Percentiles rank a stretch among this genome's conserved stretches.
These are phyloP conservation scores for Rhypophila decipiens DNA, from an alignment of 495 filamentous ascomycete genomes.

Conservation along the genomic window DNA sequence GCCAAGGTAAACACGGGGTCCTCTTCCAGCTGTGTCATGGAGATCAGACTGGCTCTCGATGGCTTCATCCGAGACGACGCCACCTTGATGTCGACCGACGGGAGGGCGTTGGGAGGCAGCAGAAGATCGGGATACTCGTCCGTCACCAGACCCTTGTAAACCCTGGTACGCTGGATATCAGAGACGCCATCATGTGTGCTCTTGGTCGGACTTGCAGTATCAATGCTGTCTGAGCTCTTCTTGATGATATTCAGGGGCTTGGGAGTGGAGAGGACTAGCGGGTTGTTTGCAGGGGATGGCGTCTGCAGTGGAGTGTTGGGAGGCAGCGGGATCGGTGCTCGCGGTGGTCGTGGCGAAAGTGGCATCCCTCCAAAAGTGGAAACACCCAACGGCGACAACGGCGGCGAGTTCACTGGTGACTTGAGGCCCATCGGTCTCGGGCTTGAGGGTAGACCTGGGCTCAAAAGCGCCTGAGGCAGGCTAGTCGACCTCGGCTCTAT, in stretches of 20 bases:
- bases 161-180: conserved; percentile 31
- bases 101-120: conserved; percentile 85
- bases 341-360: conserved; percentile 64
- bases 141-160: conserved; percentile 60
- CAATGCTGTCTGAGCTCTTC: conserved; percentile 23
- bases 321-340: conserved; percentile 59
- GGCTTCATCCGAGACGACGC: conserved; percentile 87
- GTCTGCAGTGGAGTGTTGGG: conserved; percentile 56
- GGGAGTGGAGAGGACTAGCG: conserved; percentile 28
- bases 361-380: conserved; percentile 52
- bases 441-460: conserved; percentile 82
- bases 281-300: conserved; percentile 36
- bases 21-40: conserved; percentile 63
- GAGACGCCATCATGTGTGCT: conserved; percentile 25
- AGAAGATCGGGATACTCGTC: conserved; percentile 80
- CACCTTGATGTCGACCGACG: conserved; percentile 75
- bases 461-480: conserved; percentile 57
- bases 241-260: conserved; percentile 35
- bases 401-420: conserved; percentile 66
- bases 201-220: conserved; percentile 24
- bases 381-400: conserved; percentile 55
- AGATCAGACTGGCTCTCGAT: conserved; percentile 76
- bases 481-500: conserved; percentile 30
- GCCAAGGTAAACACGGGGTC: conserved; percentile 93
- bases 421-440: conserved; percentile 73